Evolutionary conservation across 1,139 yeast genomes (phyloP).

Genomic region (Lodderomyces orthopsilosis): DNA sequence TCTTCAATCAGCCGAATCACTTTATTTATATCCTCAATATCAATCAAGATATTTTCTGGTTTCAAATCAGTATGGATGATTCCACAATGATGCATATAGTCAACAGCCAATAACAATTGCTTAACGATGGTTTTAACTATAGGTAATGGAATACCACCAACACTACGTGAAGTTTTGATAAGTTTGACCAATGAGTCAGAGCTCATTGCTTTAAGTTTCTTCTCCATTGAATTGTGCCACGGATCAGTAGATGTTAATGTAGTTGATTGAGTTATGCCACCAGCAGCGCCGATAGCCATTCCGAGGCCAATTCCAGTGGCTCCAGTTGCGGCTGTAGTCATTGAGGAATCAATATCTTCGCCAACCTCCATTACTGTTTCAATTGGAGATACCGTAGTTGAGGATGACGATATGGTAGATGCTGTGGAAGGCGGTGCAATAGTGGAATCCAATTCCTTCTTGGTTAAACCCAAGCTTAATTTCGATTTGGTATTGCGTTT

Average conservation of each 20-base stretch:
- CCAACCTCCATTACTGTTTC: slow-evolving; percentile 8
- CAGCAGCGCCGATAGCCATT: not conserved
- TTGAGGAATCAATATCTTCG: slow-evolving; percentile 11
- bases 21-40: slow-evolving; percentile 37
- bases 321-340: not conserved
- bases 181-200: slow-evolving; percentile 16
- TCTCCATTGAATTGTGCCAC: slow-evolving; percentile 11
- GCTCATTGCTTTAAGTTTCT: slow-evolving; percentile 14
- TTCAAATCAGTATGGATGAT: slow-evolving; percentile 45
- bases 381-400: slow-evolving; percentile 11
- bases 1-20: slow-evolving; percentile 34
- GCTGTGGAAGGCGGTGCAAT: slow-evolving; percentile 2
- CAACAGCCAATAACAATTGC: slow-evolving; percentile 38
- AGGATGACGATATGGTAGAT: slow-evolving; percentile 8
- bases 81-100: slow-evolving; percentile 43
- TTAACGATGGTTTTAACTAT: slow-evolving; percentile 37
- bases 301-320: not conserved
- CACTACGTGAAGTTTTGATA: slow-evolving; percentile 15
- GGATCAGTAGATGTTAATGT: slow-evolving; percentile 6
- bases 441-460: slow-evolving; percentile 8
- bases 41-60: slow-evolving; percentile 43
- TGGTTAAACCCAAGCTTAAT: slow-evolving; percentile 24
- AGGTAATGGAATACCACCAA: slow-evolving; percentile 36
- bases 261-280: not conserved
- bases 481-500: slow-evolving; percentile 25